Percentiles rank a stretch among this genome's conserved stretches.
phyloP scores from a whole-genome alignment of 2,329 filamentous ascomycete species.

The Colletotrichum kahawae region DNA sequence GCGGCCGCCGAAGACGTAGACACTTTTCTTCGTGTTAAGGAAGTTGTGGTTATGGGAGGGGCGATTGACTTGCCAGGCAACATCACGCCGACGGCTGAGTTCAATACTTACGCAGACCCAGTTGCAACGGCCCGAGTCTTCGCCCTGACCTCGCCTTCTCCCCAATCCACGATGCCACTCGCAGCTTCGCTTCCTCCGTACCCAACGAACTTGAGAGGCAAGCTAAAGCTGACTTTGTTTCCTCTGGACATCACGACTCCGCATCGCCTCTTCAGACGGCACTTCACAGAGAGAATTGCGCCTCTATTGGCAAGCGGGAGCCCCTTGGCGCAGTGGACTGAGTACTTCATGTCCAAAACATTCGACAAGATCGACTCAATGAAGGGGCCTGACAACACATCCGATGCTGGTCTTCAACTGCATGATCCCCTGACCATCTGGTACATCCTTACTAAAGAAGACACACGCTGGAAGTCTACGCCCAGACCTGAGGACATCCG shows the following conservation, averaged over 20 bases:
- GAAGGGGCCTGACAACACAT: conserved; percentile 53
- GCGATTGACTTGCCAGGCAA: conserved; percentile 82
- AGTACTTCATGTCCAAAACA: conserved; percentile 72
- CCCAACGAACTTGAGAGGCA: conserved; percentile 65
- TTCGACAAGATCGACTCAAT: conserved; percentile 72
- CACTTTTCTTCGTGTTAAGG: conserved; percentile 86
- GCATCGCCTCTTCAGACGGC: conserved; percentile 66
- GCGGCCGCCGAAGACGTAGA: conserved; percentile 89
- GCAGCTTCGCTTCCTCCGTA: conserved; percentile 64
- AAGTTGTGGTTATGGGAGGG: conserved; percentile 95
- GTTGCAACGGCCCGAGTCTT: conserved; percentile 78
- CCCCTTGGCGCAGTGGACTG: conserved; percentile 75
- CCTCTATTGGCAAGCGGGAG: conserved; percentile 65
- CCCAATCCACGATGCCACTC: conserved; percentile 81
- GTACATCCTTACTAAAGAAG: conserved; percentile 71
- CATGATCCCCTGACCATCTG: conserved; percentile 82
- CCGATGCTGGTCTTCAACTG: conserved; percentile 66
- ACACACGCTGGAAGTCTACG: conserved; percentile 62
- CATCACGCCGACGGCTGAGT: conserved; percentile 84
- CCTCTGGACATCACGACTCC: conserved; percentile 80
- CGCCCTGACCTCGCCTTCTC: conserved; percentile 75
- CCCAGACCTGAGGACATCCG: conserved; percentile 78
- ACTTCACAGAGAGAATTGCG: conserved; percentile 61
- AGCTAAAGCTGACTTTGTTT: conserved; percentile 72
- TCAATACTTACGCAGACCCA: conserved; percentile 92